Percentiles rank a stretch among this genome's conserved stretches.
phyloP scores from a whole-genome alignment of 2,329 filamentous ascomycete genomes.

The Scedosporium dehoogii region DNA sequence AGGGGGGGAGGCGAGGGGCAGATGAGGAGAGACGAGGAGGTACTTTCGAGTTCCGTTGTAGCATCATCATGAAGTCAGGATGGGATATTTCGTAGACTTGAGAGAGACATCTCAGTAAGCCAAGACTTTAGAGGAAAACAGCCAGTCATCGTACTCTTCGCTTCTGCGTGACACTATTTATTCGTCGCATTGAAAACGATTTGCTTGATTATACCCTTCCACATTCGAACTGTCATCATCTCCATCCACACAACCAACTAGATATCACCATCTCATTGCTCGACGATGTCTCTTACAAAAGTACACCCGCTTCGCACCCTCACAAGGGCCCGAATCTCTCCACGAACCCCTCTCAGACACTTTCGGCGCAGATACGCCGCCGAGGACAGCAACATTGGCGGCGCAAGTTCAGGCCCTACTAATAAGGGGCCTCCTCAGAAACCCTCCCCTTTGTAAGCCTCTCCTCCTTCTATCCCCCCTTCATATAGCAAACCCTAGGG shows the following conservation, averaged over 20 bases:
- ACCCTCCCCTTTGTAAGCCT: neutral
- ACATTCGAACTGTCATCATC: neutral
- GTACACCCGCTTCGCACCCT: neutral
- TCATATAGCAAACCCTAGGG: no score
- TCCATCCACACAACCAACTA: neutral
- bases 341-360: neutral
- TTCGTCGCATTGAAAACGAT: no score
- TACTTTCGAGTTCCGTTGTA: neutral
- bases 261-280: neutral
- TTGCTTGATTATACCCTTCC: neutral
- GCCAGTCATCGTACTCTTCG: neutral
- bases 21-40: no score
- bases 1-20: neutral
- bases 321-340: neutral
- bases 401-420: neutral
- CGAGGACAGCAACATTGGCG: neutral
- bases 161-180: neutral
- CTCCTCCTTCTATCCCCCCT: neutral
- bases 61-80: neutral
- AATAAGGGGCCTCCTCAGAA: neutral
- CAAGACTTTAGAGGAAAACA: neutral
- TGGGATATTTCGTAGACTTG: neutral
- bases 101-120: neutral
- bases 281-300: neutral
- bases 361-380: neutral